These are phyloP conservation scores for Aspergillus glaucus DNA, from an alignment of 2,329 filamentous ascomycete genomes.

Conservation along the genomic window DNA sequence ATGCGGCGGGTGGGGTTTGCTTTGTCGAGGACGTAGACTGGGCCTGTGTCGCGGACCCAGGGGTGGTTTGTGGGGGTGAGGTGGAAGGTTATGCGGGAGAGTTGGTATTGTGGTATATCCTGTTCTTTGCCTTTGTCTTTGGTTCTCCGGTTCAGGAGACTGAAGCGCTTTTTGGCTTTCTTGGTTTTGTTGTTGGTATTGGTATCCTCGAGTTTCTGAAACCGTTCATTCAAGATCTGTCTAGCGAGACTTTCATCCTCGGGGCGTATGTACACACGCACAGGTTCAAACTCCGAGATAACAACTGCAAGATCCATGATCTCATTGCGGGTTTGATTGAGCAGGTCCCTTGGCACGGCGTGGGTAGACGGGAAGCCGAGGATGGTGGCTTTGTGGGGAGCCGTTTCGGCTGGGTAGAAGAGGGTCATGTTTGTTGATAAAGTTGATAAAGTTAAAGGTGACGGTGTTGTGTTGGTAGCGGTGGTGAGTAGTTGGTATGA, in stretches of 20 bases:
- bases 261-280: constrained; percentile 14
- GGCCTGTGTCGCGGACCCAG: constrained; percentile 17
- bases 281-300: constrained; percentile 17
- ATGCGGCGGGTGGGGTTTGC: constrained; percentile 9
- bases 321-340: constrained; percentile 5
- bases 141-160: not conserved
- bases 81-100: constrained; percentile 9
- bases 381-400: constrained; percentile 7
- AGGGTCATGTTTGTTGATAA: constrained; percentile 3
- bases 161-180: not conserved
- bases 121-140: constrained; percentile 9
- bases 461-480: not conserved
- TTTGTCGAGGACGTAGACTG: constrained; percentile 14
- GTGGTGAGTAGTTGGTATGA: not conserved
- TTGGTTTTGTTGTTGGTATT: constrained; percentile 1
- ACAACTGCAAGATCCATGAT: constrained; percentile 11
- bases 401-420: constrained; percentile 8
- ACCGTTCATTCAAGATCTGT: not conserved
- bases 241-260: constrained; percentile 7
- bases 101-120: constrained; percentile 8
- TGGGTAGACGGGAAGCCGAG: constrained; percentile 6
- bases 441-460: not conserved
- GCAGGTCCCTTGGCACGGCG: constrained; percentile 8
- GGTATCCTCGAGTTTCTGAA: constrained; percentile 1
- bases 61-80: constrained; percentile 13